Percentiles rank a stretch among this genome's conserved stretches.
Evolutionary conservation across 768 basidiomycete species (phyloP).

Genomic region (Mycena crocata): DNA sequence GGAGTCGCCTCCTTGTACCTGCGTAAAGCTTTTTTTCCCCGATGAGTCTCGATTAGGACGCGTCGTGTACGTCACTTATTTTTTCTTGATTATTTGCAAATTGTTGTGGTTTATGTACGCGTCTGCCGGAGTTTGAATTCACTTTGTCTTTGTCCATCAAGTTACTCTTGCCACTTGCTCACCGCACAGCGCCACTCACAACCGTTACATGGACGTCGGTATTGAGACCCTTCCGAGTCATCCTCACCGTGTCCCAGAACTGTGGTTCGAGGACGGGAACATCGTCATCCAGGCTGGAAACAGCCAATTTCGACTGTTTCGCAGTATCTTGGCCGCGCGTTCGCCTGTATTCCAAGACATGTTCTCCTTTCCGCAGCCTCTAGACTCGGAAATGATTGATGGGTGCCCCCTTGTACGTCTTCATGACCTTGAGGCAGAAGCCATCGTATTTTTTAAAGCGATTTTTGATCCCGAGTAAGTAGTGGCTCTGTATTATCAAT

Average conservation of each 20-base stretch:
- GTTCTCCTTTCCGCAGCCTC: conserved; percentile 23
- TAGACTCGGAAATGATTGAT: conserved; percentile 14
- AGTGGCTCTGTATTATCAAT: neutral
- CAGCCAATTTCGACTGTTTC: conserved; percentile 22
- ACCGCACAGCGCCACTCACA: conserved; percentile 49
- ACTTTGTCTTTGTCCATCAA: conserved; percentile 7
- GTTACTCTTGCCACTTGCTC: too few relatives aligned
- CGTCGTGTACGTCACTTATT: too few relatives aligned
- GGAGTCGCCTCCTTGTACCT: too few relatives aligned
- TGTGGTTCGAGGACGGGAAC: conserved; percentile 43
- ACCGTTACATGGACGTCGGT: conserved; percentile 19
- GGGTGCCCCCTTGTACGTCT: conserved; percentile 23
- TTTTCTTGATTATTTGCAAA: too few relatives aligned
- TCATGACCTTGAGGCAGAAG: conserved; percentile 20
- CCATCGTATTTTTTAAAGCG: conserved; percentile 25
- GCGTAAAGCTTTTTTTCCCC: too few relatives aligned
- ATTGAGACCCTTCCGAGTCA: neutral
- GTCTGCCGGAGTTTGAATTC: conserved; percentile 7
- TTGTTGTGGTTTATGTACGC: conserved; percentile 13
- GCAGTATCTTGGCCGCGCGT: conserved; percentile 20
- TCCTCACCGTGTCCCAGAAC: conserved; percentile 1
- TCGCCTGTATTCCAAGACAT: conserved; percentile 34
- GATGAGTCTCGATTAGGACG: too few relatives aligned
- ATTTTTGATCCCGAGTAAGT: conserved; percentile 25
- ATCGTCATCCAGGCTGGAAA: conserved; percentile 27